Conservation (phyloP, 495 filamentous ascomycete species). For the Arthonia radiata region DNA sequence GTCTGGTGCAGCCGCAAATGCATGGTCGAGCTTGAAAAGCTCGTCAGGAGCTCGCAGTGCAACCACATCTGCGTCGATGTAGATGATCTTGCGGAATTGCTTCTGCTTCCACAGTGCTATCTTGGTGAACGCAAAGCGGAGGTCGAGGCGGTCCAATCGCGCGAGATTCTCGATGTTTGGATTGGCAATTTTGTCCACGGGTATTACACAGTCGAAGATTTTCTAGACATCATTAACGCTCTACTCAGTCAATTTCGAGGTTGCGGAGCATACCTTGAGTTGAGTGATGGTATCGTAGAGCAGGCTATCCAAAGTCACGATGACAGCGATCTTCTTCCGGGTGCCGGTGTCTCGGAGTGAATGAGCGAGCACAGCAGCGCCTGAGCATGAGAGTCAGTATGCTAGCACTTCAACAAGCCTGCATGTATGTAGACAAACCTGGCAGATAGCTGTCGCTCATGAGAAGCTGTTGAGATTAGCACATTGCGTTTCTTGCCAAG, state of each 20-base stretch:
- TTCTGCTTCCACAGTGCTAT: too few species aligned
- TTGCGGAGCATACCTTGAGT: slow-evolving; percentile 34
- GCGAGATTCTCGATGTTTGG: slow-evolving; percentile 56
- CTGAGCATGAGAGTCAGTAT: slow-evolving; percentile 18
- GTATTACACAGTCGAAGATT: slow-evolving; percentile 72
- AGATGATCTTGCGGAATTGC: too few species aligned
- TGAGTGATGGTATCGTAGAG: slow-evolving; percentile 46
- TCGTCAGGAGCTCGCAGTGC: slow-evolving; percentile 75
- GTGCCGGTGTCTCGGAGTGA: slow-evolving; percentile 83
- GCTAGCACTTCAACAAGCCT: neutral
- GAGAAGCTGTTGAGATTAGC: slow-evolving; percentile 38
- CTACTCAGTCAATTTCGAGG: slow-evolving; percentile 5
- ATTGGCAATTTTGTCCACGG: slow-evolving; percentile 55
- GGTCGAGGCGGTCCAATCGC: slow-evolving; percentile 75
- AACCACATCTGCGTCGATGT: slow-evolving; percentile 78
- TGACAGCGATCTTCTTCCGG: slow-evolving; percentile 57
- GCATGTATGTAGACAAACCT: slow-evolving; percentile 24
- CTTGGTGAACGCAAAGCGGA: slow-evolving; percentile 85
- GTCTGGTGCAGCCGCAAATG: slow-evolving; percentile 81
- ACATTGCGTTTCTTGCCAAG: slow-evolving; percentile 4
- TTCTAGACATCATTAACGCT: slow-evolving; percentile 23
- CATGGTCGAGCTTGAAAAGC: slow-evolving; percentile 49
- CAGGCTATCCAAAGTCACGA: slow-evolving; percentile 57
- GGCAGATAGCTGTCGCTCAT: slow-evolving; percentile 78
- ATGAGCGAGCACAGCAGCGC: slow-evolving; percentile 81